Conservation (phyloP, 164 flowering plant genomes). For the Sedum album region DNA sequence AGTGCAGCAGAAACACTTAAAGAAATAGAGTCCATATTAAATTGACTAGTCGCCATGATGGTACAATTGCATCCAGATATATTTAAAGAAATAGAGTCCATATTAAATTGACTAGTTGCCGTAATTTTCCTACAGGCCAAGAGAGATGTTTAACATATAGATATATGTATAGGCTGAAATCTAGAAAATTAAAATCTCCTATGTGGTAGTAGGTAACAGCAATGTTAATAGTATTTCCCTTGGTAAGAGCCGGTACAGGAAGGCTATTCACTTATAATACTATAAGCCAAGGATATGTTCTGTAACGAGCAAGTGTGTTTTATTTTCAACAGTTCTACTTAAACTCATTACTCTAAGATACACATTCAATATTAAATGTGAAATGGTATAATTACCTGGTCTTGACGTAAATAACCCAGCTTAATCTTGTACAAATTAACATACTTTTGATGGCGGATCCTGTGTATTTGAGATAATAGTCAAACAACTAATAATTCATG, state of each 20-base stretch:
- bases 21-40: neutral
- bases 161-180: neutral
- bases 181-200: neutral
- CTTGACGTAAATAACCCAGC: slow-evolving; percentile 47
- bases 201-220: no score
- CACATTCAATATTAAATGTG: neutral
- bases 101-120: neutral
- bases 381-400: slow-evolving; percentile 42
- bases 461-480: slow-evolving; percentile 19
- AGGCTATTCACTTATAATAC: no score
- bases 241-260: no score
- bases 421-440: slow-evolving; percentile 71
- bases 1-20: neutral
- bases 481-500: neutral
- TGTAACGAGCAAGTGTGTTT: neutral
- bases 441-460: slow-evolving; percentile 60
- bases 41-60: neutral
- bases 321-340: neutral
- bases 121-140: neutral
- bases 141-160: neutral
- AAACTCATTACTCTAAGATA: neutral
- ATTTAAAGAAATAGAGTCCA: neutral
- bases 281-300: neutral
- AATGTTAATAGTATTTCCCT: no score
- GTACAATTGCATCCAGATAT: neutral